phyloP scores from a whole-genome alignment of 1,139 yeast genomes.

The Saccharomyces hybrid region DNA sequence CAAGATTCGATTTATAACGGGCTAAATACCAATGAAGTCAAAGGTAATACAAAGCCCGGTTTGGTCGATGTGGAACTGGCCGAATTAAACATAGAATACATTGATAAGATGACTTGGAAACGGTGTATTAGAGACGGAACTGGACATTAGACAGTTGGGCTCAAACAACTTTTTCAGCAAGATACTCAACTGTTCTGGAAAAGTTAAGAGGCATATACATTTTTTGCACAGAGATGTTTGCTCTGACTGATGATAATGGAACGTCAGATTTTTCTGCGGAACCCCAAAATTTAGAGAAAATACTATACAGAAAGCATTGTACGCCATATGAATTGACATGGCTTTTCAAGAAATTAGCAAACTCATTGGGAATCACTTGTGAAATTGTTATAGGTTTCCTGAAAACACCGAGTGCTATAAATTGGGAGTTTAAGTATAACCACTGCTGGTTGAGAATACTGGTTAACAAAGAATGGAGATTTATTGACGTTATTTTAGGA shows the following conservation, averaged over 20 bases:
- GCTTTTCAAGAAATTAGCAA: conserved; percentile 65
- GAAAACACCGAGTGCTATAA: conserved; percentile 60
- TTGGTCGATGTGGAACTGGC: conserved; percentile 28
- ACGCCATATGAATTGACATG: conserved; percentile 72
- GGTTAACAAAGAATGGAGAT: conserved; percentile 67
- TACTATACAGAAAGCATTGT: conserved; percentile 38
- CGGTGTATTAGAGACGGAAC: conserved; percentile 26
- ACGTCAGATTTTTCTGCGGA: conserved; percentile 27
- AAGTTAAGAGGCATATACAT: conserved; percentile 53
- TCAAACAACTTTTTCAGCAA: conserved; percentile 26
- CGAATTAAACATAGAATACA: conserved; percentile 29
- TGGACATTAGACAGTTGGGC: conserved; percentile 38
- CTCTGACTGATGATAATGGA: conserved; percentile 33
- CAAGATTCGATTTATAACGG: conserved; percentile 51
- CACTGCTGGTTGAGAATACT: conserved; percentile 86
- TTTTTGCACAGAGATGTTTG: conserved; percentile 49
- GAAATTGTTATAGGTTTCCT: conserved; percentile 77
- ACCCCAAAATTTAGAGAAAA: conserved; percentile 25
- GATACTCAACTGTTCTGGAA: conserved; percentile 45
- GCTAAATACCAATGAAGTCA: conserved; percentile 40
- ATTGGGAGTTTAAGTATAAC: conserved; percentile 48
- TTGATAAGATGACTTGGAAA: conserved; percentile 27
- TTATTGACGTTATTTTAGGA: conserved; percentile 64
- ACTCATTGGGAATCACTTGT: conserved; percentile 60
- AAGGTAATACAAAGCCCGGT: conserved; percentile 28